Evolutionary conservation across 2,329 filamentous ascomycete species (phyloP), one percentile per base, ranked within the genome.

Genomic region (Ascochyta pisi): DNA sequence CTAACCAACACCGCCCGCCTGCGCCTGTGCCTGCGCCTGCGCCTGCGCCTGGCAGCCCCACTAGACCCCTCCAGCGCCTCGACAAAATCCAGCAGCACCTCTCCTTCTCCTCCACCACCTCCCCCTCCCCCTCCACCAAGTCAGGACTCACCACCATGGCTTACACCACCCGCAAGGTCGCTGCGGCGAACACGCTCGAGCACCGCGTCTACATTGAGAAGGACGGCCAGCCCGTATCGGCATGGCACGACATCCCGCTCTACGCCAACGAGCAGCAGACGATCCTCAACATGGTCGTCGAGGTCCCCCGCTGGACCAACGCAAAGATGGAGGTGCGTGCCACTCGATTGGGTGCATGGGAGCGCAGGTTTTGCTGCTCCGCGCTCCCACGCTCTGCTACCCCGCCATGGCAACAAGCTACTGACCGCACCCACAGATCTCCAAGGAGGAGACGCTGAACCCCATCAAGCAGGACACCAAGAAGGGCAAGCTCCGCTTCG

Each of bases 301-400:
- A 99, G 89, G 97, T 99, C 73, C 95, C 95, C 74, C 89, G 95
- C 83, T 99, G 95, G 95, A 96, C 94, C 84, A 99, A 99, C 82
- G 95, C 90, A 74, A 99, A 99, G 88, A 91, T 96, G 81, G 95
- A 99, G 90, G 94, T 96, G 79, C 68, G 89, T 81, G 55, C 60
- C 35, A 43, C 42, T 35, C 48, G 31, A 60, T 62, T 63, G 60
- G 43, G 26, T 27, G 47, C 33, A 39, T 38, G 33, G 38, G 43
- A 40, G 39, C 33, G 38, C 50, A 23, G 26, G 12, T 31, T 31
- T 13, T 4, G 29, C 12, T 31, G 15, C 38, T 43, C 8, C 19
- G 22, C 26, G 23, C 29, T 13, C 29, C 19, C 3, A 6, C 29
- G 51, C 40, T 42, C 51, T 33, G 31, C 53, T 56, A 60, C 60